Evolutionary conservation across 1,284 basidiomycete species (phyloP).

Genomic region (Microbotryum scabiosae): DNA sequence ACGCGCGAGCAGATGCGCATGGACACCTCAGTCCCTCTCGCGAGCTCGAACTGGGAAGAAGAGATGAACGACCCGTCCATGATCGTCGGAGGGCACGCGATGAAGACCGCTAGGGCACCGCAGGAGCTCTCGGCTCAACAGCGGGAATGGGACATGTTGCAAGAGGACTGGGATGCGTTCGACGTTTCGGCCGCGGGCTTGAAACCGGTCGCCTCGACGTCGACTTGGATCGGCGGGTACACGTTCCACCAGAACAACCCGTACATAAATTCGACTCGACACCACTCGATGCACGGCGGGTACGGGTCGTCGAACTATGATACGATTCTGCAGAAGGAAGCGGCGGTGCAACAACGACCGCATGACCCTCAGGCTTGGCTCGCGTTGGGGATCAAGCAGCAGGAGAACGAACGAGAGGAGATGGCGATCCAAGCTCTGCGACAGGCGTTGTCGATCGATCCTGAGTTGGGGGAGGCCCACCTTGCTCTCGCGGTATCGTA

Average conservation of each 20-base stretch:
- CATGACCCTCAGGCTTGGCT: slow-evolving; percentile 72
- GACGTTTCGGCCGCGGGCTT: slow-evolving; percentile 61
- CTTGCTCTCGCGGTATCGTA: slow-evolving; percentile 84
- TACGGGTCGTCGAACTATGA: slow-evolving; percentile 36
- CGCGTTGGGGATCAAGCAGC: slow-evolving; percentile 89
- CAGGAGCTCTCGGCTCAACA: slow-evolving; percentile 32
- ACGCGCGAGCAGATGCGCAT: slow-evolving; percentile 5
- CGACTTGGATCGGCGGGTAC: slow-evolving; percentile 46
- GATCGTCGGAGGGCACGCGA: slow-evolving; percentile 25
- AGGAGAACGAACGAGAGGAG: slow-evolving; percentile 92
- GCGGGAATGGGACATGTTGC: slow-evolving; percentile 57
- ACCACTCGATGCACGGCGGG: slow-evolving; percentile 39
- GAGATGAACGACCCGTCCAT: slow-evolving; percentile 32
- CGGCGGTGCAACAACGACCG: slow-evolving; percentile 71
- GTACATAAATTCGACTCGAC: slow-evolving; percentile 49
- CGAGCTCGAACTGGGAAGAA: slow-evolving; percentile 40
- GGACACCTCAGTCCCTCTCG: slow-evolving; percentile 37
- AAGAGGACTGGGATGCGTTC: slow-evolving; percentile 74
- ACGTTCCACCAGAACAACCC: slow-evolving; percentile 75
- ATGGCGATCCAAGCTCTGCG: slow-evolving; percentile 80
- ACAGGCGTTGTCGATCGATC: slow-evolving; percentile 72
- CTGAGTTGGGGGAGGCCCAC: slow-evolving; percentile 55
- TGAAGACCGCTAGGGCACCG: background rate
- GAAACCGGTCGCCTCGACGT: slow-evolving; percentile 43
- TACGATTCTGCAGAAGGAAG: slow-evolving; percentile 67